These are phyloP conservation scores for Clonostachys rosea DNA, from an alignment of 2,329 filamentous ascomycete species.

Conservation along the genomic window DNA sequence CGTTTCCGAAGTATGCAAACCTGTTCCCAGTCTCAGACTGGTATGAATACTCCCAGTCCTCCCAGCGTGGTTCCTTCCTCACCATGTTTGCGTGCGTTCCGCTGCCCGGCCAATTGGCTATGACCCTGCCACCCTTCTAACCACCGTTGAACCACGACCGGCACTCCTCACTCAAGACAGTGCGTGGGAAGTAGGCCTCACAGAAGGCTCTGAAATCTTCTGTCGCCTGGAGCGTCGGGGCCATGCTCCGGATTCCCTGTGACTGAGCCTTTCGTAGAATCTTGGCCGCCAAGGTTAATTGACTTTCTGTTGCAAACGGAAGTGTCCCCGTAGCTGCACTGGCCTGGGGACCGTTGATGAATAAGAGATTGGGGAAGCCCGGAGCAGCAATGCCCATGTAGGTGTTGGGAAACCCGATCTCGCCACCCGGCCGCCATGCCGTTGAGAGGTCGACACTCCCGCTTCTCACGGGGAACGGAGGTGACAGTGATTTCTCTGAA, in stretches of 20 bases:
- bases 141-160: slow-evolving; percentile 71
- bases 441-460: background rate
- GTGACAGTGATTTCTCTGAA: too few relatives aligned
- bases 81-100: slow-evolving; percentile 57
- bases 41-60: slow-evolving; percentile 49
- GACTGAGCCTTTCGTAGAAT: slow-evolving; percentile 61
- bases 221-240: slow-evolving; percentile 50
- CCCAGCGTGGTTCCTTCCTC: slow-evolving; percentile 48
- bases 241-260: slow-evolving; percentile 61
- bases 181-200: slow-evolving; percentile 49
- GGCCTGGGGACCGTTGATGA: slow-evolving; percentile 57
- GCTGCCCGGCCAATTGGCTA: slow-evolving; percentile 67
- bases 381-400: slow-evolving; percentile 62
- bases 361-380: slow-evolving; percentile 64
- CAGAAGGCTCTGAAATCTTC: slow-evolving; percentile 61
- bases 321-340: slow-evolving; percentile 60
- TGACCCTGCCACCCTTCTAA: slow-evolving; percentile 54
- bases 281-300: slow-evolving; percentile 61
- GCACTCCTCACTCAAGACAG: slow-evolving; percentile 57
- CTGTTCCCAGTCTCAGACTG: slow-evolving; percentile 35
- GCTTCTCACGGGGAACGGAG: too few relatives aligned
- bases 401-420: slow-evolving; percentile 59
- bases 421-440: slow-evolving; percentile 30
- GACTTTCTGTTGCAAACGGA: slow-evolving; percentile 61
- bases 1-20: slow-evolving; percentile 63